These are phyloP conservation scores for Colletotrichum horii DNA, from an alignment of 2,329 filamentous ascomycete species.

Conservation along the genomic window DNA sequence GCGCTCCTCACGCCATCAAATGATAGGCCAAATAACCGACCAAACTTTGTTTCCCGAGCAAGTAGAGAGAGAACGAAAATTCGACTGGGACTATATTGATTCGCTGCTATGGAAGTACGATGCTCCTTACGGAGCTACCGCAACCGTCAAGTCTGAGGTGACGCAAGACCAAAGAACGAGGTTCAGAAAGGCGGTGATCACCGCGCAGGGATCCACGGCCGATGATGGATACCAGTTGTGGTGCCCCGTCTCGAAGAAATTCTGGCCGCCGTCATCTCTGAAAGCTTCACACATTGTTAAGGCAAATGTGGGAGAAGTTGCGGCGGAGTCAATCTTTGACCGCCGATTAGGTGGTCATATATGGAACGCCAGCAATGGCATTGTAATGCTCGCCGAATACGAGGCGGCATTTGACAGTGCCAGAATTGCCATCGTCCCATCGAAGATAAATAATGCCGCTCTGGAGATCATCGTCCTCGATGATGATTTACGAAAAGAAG, in stretches of 20 bases:
- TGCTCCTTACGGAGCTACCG: background rate
- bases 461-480: background rate
- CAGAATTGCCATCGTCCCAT: background rate
- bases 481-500: background rate
- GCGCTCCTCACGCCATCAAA: background rate
- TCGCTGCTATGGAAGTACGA: background rate
- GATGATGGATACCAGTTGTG: background rate
- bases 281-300: background rate
- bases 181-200: background rate
- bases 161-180: background rate
- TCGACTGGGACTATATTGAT: background rate
- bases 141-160: background rate
- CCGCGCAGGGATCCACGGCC: background rate
- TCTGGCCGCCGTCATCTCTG: background rate
- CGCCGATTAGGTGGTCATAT: background rate
- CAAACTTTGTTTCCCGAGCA: background rate
- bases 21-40: background rate
- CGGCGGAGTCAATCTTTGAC: background rate
- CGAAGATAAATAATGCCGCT: background rate
- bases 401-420: background rate
- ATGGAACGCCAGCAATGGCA: background rate
- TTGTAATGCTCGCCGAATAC: background rate
- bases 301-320: background rate
- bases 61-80: background rate
- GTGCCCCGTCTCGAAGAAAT: background rate